Evolutionary conservation across 1,139 yeast species (phyloP).

Genomic region (Eremothecium gossypii): DNA sequence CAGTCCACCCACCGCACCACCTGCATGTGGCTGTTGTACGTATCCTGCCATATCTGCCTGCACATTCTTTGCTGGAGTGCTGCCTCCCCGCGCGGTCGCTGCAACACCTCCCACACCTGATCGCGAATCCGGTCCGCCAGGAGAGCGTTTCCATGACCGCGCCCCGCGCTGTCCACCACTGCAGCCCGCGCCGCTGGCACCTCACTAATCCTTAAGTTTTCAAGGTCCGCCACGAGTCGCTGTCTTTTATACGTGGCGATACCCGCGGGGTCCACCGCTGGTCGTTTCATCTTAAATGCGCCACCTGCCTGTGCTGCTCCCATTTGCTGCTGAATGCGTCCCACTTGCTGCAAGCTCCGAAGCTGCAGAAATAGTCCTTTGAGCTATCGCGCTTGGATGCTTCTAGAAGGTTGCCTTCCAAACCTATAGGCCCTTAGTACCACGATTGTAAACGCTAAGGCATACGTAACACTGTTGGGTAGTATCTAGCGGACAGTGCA

Average conservation of each 20-base stretch:
- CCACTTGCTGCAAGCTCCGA: too few species aligned
- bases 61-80: constrained; percentile 8
- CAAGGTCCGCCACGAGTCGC: constrained; percentile 23
- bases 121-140: constrained; percentile 4
- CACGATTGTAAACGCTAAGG: too few species aligned
- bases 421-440: too few species aligned
- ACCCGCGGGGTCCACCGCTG: constrained; percentile 20
- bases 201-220: constrained; percentile 19
- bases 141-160: too few species aligned
- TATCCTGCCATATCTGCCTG: constrained; percentile 15
- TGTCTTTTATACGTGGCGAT: constrained; percentile 26
- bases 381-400: too few species aligned
- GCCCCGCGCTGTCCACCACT: not conserved
- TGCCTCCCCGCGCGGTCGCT: constrained; percentile 4
- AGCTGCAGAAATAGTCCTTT: too few species aligned
- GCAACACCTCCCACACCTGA: constrained; percentile 6
- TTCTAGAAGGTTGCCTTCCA: too few species aligned
- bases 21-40: constrained; percentile 19
- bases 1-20: constrained; percentile 24
- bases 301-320: constrained; percentile 5
- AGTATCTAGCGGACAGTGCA: too few species aligned
- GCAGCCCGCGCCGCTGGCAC: constrained; percentile 4
- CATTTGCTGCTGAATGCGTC: too few species aligned
- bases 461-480: too few species aligned
- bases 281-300: constrained; percentile 19